phyloP scores from a whole-genome alignment of 2,329 filamentous ascomycete species.

The Hypoxylon sp. region DNA sequence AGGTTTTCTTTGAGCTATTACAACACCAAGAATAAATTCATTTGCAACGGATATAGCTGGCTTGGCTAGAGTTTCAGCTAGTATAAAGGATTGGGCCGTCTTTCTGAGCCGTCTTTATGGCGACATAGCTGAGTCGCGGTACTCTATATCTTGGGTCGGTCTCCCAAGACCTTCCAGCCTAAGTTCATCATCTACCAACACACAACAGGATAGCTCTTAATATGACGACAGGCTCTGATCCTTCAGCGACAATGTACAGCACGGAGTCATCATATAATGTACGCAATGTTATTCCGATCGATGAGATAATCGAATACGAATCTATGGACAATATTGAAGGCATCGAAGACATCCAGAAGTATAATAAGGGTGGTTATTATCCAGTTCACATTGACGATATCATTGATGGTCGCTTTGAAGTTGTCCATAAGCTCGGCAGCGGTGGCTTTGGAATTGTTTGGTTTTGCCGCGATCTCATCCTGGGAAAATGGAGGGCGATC shows the following conservation, averaged over 20 bases:
- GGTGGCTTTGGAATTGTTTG: slow-evolving; percentile 41
- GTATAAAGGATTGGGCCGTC: too few relatives aligned
- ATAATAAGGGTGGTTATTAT: slow-evolving; percentile 41
- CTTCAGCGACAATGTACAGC: neutral
- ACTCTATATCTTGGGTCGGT: too few relatives aligned
- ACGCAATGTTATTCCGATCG: neutral
- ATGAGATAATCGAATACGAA: slow-evolving; percentile 24
- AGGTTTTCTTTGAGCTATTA: neutral
- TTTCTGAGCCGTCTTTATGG: too few relatives aligned
- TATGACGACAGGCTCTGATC: neutral
- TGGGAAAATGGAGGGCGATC: slow-evolving; percentile 39
- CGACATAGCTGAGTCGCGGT: too few relatives aligned
- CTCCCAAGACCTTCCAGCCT: neutral
- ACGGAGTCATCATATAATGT: too few relatives aligned
- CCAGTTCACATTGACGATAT: slow-evolving; percentile 38
- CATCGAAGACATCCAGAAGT: slow-evolving; percentile 32
- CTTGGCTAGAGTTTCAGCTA: too few relatives aligned
- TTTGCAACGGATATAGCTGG: too few relatives aligned
- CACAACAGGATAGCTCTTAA: neutral
- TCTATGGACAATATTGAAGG: neutral
- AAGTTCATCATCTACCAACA: neutral
- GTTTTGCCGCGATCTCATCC: slow-evolving; percentile 35
- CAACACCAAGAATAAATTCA: too few relatives aligned
- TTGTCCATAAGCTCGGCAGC: slow-evolving; percentile 43
- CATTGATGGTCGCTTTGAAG: slow-evolving; percentile 33